Percentiles rank a stretch among this genome's conserved stretches.
Evolutionary conservation across 179 eudicot species (phyloP).

Genomic region (Silene noctiflora): DNA sequence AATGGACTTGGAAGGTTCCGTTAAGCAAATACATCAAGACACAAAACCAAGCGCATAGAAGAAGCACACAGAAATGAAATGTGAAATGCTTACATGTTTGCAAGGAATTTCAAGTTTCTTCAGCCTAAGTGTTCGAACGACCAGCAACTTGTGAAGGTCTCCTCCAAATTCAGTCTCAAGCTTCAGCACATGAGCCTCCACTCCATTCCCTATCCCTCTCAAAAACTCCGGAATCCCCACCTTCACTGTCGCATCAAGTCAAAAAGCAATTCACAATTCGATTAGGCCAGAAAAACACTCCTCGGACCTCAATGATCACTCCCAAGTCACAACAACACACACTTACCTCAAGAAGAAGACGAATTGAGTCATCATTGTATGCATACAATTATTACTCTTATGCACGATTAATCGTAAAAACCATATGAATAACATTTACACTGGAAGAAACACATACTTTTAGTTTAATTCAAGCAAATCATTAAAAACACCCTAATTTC

Average conservation of each 20-base stretch:
- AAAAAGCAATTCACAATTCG: neutral
- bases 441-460: too few species aligned
- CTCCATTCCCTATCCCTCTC: slow-evolving; percentile 70
- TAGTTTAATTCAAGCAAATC: neutral
- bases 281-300: neutral
- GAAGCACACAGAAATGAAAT: neutral
- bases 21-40: neutral
- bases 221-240: slow-evolving; percentile 81
- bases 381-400: neutral
- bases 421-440: too few species aligned
- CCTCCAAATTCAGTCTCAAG: slow-evolving; percentile 75
- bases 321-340: neutral
- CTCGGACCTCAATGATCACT: neutral
- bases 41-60: neutral
- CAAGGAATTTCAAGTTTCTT: slow-evolving; percentile 80
- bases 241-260: slow-evolving; percentile 19
- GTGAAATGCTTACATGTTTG: slow-evolving; percentile 51
- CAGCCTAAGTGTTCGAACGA: slow-evolving; percentile 66
- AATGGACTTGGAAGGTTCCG: neutral
- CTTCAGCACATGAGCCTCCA: slow-evolving; percentile 63
- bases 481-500: neutral
- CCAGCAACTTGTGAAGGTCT: slow-evolving; percentile 67
- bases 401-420: too few species aligned
- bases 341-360: neutral
- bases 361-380: neutral